phyloP scores from a whole-genome alignment of 169 alveolate species.

The Eimeria acervulina region DNA sequence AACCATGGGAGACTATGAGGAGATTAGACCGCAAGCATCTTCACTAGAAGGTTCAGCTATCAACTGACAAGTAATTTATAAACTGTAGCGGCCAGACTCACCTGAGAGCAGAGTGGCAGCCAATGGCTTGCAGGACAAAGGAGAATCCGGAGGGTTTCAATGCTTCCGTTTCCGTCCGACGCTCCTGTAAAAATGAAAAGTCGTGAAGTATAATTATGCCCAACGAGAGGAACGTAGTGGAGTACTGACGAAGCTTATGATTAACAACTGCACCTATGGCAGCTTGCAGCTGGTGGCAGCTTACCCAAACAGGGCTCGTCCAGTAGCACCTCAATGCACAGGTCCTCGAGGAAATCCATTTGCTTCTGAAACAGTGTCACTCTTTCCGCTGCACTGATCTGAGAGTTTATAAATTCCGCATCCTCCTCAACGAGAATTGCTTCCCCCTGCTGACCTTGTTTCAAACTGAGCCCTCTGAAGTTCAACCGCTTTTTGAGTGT shows the following conservation, averaged over 20 bases:
- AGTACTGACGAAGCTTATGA: background rate
- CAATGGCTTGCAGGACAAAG: slow-evolving; percentile 58
- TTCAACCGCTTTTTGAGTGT: background rate
- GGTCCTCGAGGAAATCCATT: slow-evolving; percentile 49
- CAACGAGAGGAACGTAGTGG: background rate
- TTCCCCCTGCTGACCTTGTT: slow-evolving; percentile 2
- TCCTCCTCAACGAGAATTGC: background rate
- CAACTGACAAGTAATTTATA: background rate
- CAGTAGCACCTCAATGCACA: slow-evolving; percentile 60
- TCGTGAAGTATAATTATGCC: background rate
- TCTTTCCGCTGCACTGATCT: slow-evolving; percentile 21
- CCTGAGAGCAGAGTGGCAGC: slow-evolving; percentile 26
- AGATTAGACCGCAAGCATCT: background rate
- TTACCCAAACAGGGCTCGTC: slow-evolving; percentile 70
- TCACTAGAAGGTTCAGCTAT: background rate
- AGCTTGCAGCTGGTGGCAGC: too few species aligned
- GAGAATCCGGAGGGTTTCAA: slow-evolving; percentile 43
- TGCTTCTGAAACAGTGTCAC: slow-evolving; percentile 28
- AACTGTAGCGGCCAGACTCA: background rate
- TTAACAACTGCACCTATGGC: background rate
- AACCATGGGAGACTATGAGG: background rate
- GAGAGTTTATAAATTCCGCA: slow-evolving; percentile 18
- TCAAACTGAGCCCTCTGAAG: background rate
- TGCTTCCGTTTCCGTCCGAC: slow-evolving; percentile 55
- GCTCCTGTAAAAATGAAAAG: slow-evolving; percentile 52